A percentile compares a stretch with the other conserved stretches of the same genome.
phyloP scores from a whole-genome alignment of 2,329 filamentous ascomycete species.

The Aureobasidium mangrovei region DNA sequence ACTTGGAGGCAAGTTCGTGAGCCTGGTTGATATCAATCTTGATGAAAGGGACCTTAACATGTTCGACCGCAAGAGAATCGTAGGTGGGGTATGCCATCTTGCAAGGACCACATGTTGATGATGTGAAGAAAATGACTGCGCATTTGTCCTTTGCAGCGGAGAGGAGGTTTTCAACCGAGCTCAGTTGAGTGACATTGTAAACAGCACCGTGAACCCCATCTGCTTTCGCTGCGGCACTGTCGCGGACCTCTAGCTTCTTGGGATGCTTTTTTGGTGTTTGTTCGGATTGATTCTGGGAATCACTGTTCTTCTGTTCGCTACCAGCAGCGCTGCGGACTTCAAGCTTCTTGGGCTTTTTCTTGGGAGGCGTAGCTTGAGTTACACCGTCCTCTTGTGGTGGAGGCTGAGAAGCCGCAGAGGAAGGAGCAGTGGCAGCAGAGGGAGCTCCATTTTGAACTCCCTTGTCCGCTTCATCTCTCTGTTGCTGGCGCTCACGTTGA shows the following conservation, averaged over 20 bases:
- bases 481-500: slow-evolving; percentile 6
- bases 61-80: slow-evolving; percentile 67
- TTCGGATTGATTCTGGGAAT: neutral
- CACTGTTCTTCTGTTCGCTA: neutral
- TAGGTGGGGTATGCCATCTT: slow-evolving; percentile 74
- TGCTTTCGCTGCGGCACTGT: slow-evolving; percentile 4
- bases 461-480: neutral
- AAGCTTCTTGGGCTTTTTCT: slow-evolving; percentile 13
- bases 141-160: slow-evolving; percentile 54
- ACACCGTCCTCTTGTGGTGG: neutral
- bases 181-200: slow-evolving; percentile 49
- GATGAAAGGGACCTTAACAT: slow-evolving; percentile 61
- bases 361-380: neutral
- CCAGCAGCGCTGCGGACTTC: neutral
- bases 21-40: slow-evolving; percentile 71
- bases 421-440: neutral
- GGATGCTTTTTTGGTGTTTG: slow-evolving; percentile 1
- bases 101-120: slow-evolving; percentile 76
- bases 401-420: neutral
- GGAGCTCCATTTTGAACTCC: neutral
- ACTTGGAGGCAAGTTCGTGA: slow-evolving; percentile 51
- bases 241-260: slow-evolving; percentile 12
- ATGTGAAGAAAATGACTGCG: slow-evolving; percentile 87
- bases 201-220: slow-evolving; percentile 40
- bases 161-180: slow-evolving; percentile 54